Base-by-base conservation (phyloP, 331 rosid species). In the Saraca asoca region DNA sequence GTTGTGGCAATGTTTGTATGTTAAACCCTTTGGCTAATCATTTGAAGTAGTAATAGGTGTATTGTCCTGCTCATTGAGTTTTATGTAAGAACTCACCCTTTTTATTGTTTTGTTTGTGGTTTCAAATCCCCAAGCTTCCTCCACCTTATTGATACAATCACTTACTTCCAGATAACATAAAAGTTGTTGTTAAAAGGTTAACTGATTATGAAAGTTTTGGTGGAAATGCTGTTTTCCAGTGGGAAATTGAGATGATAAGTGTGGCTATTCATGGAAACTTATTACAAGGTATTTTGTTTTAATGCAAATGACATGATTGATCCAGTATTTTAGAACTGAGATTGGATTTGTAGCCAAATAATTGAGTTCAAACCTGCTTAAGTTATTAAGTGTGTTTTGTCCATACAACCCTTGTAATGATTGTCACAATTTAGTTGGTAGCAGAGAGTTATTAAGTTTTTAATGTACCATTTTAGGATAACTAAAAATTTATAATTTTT, bases 171-270 rank as follows among this genome's bases (percentile, higher is more conserved):
- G 95, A 92, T 82, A 75, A 69, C 75, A 87, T 89, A 59, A 89
- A 85, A 78, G 82, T 92, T 80, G 98, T 96, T 19, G 98, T 92
- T 51, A 92, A 92, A 80, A 88, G 96, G 66, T 79, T 92, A 56
- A 87, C 91, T 43, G 96, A 92, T 71, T 85, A 67, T 74, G 98
- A 89, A 72, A 89, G 98, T 67, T 95, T 96, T 0, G 98, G 95
- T 66, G 96, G 98, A 17, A 95, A 89, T 72, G 87, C 89, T 59
- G 95, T 95, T 70, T 92, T 92, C 79, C 95, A 83, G 75, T 95
- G 95, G 13, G 98, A 92, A 81, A 96, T 92, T n/a, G n/a, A n/a
- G n/a, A n/a, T n/a, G n/a, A n/a, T n/a, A n/a, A n/a, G n/a, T n/a
- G n/a, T n/a, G n/a, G 31, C 31, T 24, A 3, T 1, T n/a, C n/a